Evolutionary conservation across 148 eudicot genomes (phyloP).

Genomic region (Fagopyrum tataricum): DNA sequence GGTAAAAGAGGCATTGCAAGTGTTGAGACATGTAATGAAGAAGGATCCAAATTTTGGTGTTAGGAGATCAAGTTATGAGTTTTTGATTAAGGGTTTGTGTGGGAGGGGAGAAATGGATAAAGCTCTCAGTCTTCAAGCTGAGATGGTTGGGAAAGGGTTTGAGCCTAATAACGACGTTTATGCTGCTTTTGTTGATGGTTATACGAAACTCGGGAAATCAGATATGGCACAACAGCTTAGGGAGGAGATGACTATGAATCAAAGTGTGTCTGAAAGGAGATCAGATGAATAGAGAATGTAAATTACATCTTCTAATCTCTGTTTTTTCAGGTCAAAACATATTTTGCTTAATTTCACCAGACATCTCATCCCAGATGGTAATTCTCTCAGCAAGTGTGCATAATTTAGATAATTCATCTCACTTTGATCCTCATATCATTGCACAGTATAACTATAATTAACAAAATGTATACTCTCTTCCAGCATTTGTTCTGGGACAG

Average conservation of each 20-base stretch:
- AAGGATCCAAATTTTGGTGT: slow-evolving; percentile 33
- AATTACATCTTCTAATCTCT: too few species aligned
- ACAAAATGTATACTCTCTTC: too few species aligned
- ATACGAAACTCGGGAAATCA: slow-evolving; percentile 44
- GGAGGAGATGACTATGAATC: slow-evolving; percentile 48
- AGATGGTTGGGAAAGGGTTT: slow-evolving; percentile 74
- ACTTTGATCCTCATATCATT: too few species aligned
- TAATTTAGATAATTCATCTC: too few species aligned
- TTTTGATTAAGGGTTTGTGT: slow-evolving; percentile 57
- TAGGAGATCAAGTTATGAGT: slow-evolving; percentile 38
- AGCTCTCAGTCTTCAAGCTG: slow-evolving; percentile 59
- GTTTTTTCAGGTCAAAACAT: too few species aligned
- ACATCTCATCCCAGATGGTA: too few species aligned
- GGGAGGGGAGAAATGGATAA: slow-evolving; percentile 48
- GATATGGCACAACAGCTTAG: slow-evolving; percentile 42
- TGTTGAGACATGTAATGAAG: slow-evolving; percentile 27
- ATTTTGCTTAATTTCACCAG: too few species aligned
- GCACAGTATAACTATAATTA: too few species aligned
- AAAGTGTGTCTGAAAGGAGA: neutral
- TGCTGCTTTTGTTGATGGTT: slow-evolving; percentile 51
- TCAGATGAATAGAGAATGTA: neutral
- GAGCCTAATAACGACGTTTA: slow-evolving; percentile 45
- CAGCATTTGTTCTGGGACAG: too few species aligned
- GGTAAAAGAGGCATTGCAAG: slow-evolving; percentile 39
- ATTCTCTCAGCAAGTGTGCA: too few species aligned